phyloP scores from a whole-genome alignment of 2,329 filamentous ascomycete species.

The Hypomyces rosellus region DNA sequence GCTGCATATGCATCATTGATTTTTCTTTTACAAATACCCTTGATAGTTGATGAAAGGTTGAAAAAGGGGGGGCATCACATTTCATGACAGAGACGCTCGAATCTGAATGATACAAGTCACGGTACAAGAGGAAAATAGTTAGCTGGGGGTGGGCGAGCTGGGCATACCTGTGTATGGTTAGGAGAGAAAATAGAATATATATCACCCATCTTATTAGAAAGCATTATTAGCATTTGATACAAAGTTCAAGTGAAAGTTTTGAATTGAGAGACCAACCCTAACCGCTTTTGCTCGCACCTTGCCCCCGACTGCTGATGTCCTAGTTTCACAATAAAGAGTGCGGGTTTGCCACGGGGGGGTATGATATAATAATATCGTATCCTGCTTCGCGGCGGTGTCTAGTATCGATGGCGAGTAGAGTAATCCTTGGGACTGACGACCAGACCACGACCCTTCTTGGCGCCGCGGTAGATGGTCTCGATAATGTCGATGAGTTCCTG shows the following conservation, averaged over 20 bases:
- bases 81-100: neutral
- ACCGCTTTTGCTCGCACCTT: neutral
- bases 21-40: neutral
- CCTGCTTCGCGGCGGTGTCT: slow-evolving; percentile 3
- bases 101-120: neutral
- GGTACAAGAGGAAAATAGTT: neutral
- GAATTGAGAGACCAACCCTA: slow-evolving; percentile 24
- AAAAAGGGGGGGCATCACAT: neutral
- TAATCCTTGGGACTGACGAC: slow-evolving; percentile 86
- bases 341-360: no score
- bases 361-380: no score
- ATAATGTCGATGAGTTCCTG: slow-evolving; percentile 98
- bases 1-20: neutral
- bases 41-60: neutral
- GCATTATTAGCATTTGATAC: slow-evolving; percentile 7
- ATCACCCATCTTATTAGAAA: neutral
- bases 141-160: neutral
- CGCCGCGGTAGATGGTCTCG: slow-evolving; percentile 96
- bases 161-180: slow-evolving; percentile 6
- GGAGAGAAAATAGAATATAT: neutral
- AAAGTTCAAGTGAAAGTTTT: slow-evolving; percentile 2
- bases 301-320: slow-evolving; percentile 1
- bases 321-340: no score
- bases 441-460: slow-evolving; percentile 93
- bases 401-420: slow-evolving; percentile 11